Evolutionary conservation across 495 filamentous ascomycete genomes (phyloP).

Genomic region (Trichoderma orchidacearum): DNA sequence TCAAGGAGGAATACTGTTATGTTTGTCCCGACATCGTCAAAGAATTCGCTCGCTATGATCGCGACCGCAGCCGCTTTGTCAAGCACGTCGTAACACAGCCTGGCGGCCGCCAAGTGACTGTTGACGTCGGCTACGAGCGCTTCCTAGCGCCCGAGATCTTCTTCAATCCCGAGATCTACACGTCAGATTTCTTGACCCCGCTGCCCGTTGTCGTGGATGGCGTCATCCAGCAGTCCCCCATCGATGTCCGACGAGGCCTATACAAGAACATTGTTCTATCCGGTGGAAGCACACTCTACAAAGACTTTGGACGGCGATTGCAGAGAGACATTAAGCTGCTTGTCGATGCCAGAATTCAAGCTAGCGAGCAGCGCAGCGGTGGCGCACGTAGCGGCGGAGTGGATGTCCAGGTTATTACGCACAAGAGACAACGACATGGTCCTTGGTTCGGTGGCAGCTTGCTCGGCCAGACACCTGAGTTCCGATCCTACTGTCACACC

Average conservation of each 20-base stretch:
- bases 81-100: slow-evolving; percentile 78
- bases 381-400: slow-evolving; percentile 87
- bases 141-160: slow-evolving; percentile 98
- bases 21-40: slow-evolving; percentile 97
- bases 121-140: slow-evolving; percentile 95
- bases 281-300: slow-evolving; percentile 91
- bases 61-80: slow-evolving; percentile 76
- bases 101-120: slow-evolving; percentile 69
- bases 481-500: slow-evolving; percentile 96
- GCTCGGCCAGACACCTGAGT: slow-evolving; percentile 96
- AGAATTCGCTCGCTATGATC: slow-evolving; percentile 86
- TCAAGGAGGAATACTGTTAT: slow-evolving; percentile 97
- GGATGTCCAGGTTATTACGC: slow-evolving; percentile 91
- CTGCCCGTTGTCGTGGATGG: slow-evolving; percentile 87
- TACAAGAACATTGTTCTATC: slow-evolving; percentile 99
- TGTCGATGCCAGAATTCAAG: slow-evolving; percentile 50
- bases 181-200: slow-evolving; percentile 92
- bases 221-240: slow-evolving; percentile 93
- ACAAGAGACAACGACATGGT: slow-evolving; percentile 90
- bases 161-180: slow-evolving; percentile 99
- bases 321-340: slow-evolving; percentile 94
- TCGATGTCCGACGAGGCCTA: slow-evolving; percentile 88
- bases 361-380: slow-evolving; percentile 71
- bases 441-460: slow-evolving; percentile 97
- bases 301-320: slow-evolving; percentile 89